A percentile compares a stretch with the other conserved stretches of the same genome.
Conservation (phyloP, 805 yeast species). For the Sugiyamaella smithiae region DNA sequence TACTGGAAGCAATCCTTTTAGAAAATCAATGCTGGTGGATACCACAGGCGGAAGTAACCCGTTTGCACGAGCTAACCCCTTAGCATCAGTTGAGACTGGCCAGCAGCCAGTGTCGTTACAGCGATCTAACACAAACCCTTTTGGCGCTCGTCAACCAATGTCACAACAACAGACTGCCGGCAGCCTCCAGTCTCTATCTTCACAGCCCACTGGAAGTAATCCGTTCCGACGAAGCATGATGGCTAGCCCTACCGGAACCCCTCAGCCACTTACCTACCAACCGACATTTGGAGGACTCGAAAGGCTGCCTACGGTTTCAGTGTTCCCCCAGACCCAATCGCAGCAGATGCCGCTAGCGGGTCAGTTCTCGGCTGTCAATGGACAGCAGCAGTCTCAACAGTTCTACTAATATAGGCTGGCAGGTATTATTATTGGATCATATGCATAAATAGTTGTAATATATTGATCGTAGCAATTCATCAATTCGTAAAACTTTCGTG, state of each 20-base stretch:
- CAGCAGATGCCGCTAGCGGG: slow-evolving; percentile 23
- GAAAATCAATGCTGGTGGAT: slow-evolving; percentile 16
- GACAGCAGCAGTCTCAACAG: not conserved
- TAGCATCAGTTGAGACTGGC: slow-evolving; percentile 7
- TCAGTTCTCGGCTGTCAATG: slow-evolving; percentile 25
- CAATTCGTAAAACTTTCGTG: not conserved
- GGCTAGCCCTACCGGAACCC: slow-evolving; percentile 26
- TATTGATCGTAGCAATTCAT: not conserved
- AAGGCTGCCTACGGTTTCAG: slow-evolving; percentile 59
- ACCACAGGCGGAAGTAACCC: slow-evolving; percentile 16
- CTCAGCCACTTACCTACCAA: slow-evolving; percentile 38
- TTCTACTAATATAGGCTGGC: not conserved
- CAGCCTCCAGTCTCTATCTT: slow-evolving; percentile 22
- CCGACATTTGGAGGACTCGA: slow-evolving; percentile 76
- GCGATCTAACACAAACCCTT: slow-evolving; percentile 13
- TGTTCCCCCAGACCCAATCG: slow-evolving; percentile 62
- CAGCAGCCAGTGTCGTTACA: slow-evolving; percentile 15
- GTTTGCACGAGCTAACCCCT: slow-evolving; percentile 21
- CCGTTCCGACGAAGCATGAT: slow-evolving; percentile 49
- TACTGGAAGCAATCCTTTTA: slow-evolving; percentile 25
- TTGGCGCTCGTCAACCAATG: slow-evolving; percentile 4
- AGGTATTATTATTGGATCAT: not conserved
- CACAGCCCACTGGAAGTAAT: slow-evolving; percentile 53
- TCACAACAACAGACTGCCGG: slow-evolving; percentile 8
- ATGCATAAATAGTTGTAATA: slow-evolving; percentile 5